Evolutionary conservation across 2,329 filamentous ascomycete genomes (phyloP), one percentile per base, ranked within the genome.

Genomic region (Pyrenochaeta sp.): DNA sequence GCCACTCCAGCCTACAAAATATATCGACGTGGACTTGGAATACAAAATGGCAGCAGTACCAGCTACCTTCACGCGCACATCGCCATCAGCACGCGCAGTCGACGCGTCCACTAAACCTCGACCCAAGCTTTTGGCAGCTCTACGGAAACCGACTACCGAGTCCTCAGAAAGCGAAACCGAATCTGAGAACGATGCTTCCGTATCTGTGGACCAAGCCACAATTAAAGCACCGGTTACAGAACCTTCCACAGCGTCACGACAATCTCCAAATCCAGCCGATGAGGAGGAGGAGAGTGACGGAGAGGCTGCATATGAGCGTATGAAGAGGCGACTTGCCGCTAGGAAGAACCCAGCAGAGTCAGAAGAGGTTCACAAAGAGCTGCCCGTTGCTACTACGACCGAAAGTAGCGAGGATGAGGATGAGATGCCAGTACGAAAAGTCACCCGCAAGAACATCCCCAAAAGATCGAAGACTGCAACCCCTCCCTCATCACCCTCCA

Each of bases 291-390:
- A 75, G 15, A 67, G 72, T 24, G 66, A 77, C 37, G 73, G 76
- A 39, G 77, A 74, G 36, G 81, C 55, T 47, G 64, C 81, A n/a
- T 84, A 84, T 58, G 77, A 81, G 39, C 78, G 80, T 39, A 77
- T 83, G 45, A 82, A 73, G 66, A 80, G 78, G 66, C 76, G 82
- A 69, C 69, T 85, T 12, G 69, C 79, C 70, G 61, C 68, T 68
- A 72, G 54, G 48, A 65, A 69, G 42, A 50, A 49, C 19, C 3
- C 56, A 48, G 34, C 60, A 24, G 46, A 62, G 45, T 48, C 56
- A n/a, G 58, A 65, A 22, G 44, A 61, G 10, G 42, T 45, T 30
- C 50, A 55, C 22, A 49, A 46, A 46, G 28, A 61, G 30, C 36
- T 39, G 39, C 36, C 30, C 37, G 51, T 59, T 25, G 25, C 52